Evolutionary conservation across 257 asterid genomes (phyloP).

Genomic region (Handroanthus guayacan): DNA sequence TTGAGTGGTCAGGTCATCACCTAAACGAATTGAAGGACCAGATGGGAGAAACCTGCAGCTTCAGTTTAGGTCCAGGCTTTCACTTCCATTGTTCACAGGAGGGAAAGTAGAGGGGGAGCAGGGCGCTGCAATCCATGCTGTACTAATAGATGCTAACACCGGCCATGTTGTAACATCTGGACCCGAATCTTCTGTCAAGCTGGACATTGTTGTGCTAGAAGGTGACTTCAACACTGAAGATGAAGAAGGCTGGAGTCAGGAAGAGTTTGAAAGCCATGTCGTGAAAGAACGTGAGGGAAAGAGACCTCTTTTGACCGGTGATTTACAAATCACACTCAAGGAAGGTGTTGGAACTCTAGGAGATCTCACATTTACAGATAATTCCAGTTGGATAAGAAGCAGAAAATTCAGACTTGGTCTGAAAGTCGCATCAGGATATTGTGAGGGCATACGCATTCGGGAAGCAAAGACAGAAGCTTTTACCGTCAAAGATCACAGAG

Average conservation of each 20-base stretch:
- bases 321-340: slow-evolving; percentile 74
- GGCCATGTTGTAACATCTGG: slow-evolving; percentile 78
- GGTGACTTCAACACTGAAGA: slow-evolving; percentile 86
- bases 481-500: slow-evolving; percentile 88
- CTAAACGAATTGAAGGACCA: slow-evolving; percentile 83
- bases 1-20: slow-evolving; percentile 76
- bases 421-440: slow-evolving; percentile 77
- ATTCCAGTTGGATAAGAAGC: slow-evolving; percentile 93
- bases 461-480: slow-evolving; percentile 93
- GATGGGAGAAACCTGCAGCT: slow-evolving; percentile 85
- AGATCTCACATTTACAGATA: slow-evolving; percentile 84
- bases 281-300: slow-evolving; percentile 91
- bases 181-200: slow-evolving; percentile 73
- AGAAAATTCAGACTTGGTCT: slow-evolving; percentile 84
- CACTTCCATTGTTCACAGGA: slow-evolving; percentile 83
- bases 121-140: slow-evolving; percentile 82
- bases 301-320: slow-evolving; percentile 85
- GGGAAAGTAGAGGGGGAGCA: slow-evolving; percentile 95
- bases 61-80: slow-evolving; percentile 70
- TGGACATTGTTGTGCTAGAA: slow-evolving; percentile 80
- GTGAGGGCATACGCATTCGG: slow-evolving; percentile 79
- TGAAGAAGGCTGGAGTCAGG: slow-evolving; percentile 73
- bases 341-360: slow-evolving; percentile 94
- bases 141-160: slow-evolving; percentile 59
- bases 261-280: slow-evolving; percentile 80